Evolutionary conservation across 2,329 filamentous ascomycete species (phyloP).

Genomic region (Corynespora cassiicola): DNA sequence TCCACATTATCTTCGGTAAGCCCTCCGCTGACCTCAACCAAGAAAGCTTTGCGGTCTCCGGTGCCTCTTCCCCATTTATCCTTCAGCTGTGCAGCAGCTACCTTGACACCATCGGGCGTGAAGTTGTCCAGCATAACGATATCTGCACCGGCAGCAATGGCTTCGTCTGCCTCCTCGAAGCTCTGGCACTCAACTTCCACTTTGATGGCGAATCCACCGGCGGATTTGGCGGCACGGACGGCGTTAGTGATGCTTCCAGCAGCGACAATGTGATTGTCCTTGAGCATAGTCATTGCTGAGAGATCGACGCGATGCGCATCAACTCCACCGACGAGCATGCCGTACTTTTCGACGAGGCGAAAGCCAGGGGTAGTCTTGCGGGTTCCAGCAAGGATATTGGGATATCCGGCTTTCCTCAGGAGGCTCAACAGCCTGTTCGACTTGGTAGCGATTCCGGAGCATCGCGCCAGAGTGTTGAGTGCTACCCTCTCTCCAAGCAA

Average conservation of each 20-base stretch:
- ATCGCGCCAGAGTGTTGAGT: conserved; percentile 87
- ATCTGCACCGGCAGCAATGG: conserved; percentile 88
- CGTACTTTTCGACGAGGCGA: conserved; percentile 95
- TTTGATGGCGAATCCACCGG: conserved; percentile 89
- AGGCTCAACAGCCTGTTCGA: conserved; percentile 57
- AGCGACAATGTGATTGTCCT: conserved; percentile 98
- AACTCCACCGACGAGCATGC: conserved; percentile 91
- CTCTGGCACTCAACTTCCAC: conserved; percentile 95
- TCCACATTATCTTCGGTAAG: conserved; percentile 84
- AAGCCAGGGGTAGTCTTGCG: conserved; percentile 98
- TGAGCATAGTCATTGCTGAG: conserved; percentile 93
- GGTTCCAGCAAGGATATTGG: conserved; percentile 87
- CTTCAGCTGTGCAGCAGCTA: conserved; percentile 77
- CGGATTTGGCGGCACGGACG: conserved; percentile 81
- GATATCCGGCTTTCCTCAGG: conserved; percentile 71
- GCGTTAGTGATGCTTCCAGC: conserved; percentile 83
- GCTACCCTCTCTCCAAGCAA: conserved; percentile 94
- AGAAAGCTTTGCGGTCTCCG: conserved; percentile 64
- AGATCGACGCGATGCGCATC: conserved; percentile 93
- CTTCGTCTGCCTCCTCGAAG: conserved; percentile 88
- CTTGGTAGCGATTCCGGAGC: conserved; percentile 85
- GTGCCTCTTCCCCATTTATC: conserved; percentile 75
- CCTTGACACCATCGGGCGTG: conserved; percentile 75
- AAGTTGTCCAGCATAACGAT: conserved; percentile 99
- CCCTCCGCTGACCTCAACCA: conserved; percentile 93